Evolutionary conservation across 768 basidiomycete species (phyloP), one percentile per base, ranked within the genome.

Genomic region (Mycena rosella): DNA sequence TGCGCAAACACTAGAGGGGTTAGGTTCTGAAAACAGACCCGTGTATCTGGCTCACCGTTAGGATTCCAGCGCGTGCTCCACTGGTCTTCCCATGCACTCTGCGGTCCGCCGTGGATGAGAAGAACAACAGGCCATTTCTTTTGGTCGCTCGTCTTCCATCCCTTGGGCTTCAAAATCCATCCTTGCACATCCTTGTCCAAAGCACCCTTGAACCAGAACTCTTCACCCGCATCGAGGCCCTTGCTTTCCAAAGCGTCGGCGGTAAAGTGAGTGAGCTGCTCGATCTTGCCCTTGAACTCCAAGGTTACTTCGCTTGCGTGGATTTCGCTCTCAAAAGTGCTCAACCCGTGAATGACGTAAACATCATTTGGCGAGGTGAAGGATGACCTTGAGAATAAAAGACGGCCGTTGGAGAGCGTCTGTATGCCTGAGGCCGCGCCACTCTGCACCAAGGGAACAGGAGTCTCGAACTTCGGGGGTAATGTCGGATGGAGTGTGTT

Each of bases 171-270:
- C 60, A 96, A 70, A 17, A 89, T 81, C 91, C 91, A 98, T 7
- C 95, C 96, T 49, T 98, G 96, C 18, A 98, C 89, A 32, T 87
- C 74, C 76, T 86, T 87, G 13, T 88, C 87, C 71, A 91, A 79
- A 4, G 93, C 94, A 13, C 97, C 97, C 66, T 88, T 86, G 82
- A 98, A 98, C 89, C 91, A 95, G 74, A 98, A 94, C 63, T 94
- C 89, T 72, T 96, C 91, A 17, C 91, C 93, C 10, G 77, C 74
- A 62, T 82, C 80, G 42, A 97, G 82, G 26, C 79, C 63, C 78
- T 92, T 94, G 10, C 80, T 85, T 55, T 84, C 78, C 55, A 96
- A 78, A 8, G 83, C 84, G 11, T 82, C 76, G 45, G 81, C 83
- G 0, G 91, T 86, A 76, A 97, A 90, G 42, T 78, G 73, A 3